A percentile compares a stretch with the other conserved stretches of the same genome.
These are phyloP conservation scores for Xylaria sp. DNA, from an alignment of 2,329 filamentous ascomycete genomes.

Conservation along the genomic window DNA sequence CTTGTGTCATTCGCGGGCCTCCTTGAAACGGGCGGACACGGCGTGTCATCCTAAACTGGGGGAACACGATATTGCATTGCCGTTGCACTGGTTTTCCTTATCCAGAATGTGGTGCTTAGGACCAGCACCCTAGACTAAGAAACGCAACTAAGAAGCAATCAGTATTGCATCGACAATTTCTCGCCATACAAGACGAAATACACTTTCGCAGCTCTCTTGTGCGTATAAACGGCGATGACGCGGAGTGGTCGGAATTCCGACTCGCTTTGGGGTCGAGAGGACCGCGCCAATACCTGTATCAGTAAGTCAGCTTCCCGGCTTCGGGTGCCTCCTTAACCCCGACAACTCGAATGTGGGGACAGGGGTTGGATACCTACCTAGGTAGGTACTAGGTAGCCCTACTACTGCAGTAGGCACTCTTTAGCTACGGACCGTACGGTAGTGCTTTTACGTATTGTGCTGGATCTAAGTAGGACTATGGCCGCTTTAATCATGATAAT, in stretches of 20 bases:
- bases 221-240: not conserved
- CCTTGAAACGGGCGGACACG: constrained; percentile 14
- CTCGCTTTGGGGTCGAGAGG: too few species aligned
- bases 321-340: constrained; percentile 20
- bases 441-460: too few species aligned
- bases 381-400: not conserved
- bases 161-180: not conserved
- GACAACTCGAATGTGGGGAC: not conserved
- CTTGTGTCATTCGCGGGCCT: constrained; percentile 13
- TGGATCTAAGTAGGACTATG: too few species aligned
- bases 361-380: not conserved
- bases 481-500: too few species aligned
- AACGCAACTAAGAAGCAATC: too few species aligned
- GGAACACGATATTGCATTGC: constrained; percentile 10
- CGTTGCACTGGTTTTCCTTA: too few species aligned
- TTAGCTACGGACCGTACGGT: too few species aligned
- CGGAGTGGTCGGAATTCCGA: constrained; percentile 6
- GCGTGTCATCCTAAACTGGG: constrained; percentile 10
- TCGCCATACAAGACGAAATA: not conserved
- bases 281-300: too few species aligned
- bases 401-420: not conserved
- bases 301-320: constrained; percentile 1
- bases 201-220: not conserved
- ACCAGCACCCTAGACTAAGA: too few species aligned
- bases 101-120: too few species aligned